phyloP scores from a whole-genome alignment of 2,329 filamentous ascomycete species.

The Arthrobotrys sphaeroides region DNA sequence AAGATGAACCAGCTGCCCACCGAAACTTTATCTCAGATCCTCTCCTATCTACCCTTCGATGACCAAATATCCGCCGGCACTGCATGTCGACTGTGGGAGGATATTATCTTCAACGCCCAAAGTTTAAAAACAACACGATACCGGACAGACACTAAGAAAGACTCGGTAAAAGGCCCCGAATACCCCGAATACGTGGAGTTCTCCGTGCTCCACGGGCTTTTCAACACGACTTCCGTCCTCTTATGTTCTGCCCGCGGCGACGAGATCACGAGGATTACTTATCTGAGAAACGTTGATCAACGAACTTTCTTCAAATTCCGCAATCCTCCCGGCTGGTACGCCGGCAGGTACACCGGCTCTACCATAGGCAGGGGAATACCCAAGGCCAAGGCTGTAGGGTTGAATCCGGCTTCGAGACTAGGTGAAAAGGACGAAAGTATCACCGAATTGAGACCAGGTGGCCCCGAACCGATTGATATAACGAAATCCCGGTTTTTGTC shows the following conservation, averaged over 20 bases:
- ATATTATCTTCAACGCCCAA: not conserved
- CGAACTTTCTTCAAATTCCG: not conserved
- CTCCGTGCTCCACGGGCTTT: not conserved
- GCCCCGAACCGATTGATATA: not conserved
- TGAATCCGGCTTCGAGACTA: no score
- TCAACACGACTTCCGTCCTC: not conserved
- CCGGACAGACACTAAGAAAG: not conserved
- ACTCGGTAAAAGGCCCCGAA: no score
- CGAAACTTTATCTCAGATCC: not conserved
- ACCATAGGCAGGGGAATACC: no score
- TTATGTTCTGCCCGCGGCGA: not conserved
- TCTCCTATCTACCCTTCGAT: not conserved
- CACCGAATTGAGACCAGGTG: not conserved
- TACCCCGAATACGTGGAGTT: no score
- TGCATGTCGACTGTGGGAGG: not conserved
- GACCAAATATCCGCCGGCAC: not conserved
- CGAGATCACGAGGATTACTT: not conserved
- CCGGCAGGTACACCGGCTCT: no score
- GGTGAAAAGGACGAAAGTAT: no score
- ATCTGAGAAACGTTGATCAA: not conserved
- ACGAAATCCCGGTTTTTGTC: not conserved
- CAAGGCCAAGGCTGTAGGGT: no score
- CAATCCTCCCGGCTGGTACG: no score
- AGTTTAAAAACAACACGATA: not conserved
- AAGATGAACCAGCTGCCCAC: no score